Evolutionary conservation across 2,329 filamentous ascomycete genomes (phyloP).

Genomic region (Nakataea oryzae): DNA sequence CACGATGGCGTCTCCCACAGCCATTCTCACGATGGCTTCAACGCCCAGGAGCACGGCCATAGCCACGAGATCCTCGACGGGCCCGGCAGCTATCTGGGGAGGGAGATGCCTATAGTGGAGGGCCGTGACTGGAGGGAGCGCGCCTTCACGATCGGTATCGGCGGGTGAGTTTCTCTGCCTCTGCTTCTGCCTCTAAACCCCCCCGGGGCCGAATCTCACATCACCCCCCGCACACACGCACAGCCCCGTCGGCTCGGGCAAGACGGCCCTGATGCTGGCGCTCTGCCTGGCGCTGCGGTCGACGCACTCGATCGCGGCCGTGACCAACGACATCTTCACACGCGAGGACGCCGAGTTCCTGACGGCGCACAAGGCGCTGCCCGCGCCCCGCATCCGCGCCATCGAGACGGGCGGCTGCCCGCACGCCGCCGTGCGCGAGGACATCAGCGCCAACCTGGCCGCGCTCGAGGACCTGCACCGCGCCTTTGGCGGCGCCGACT

Average conservation of each 20-base stretch:
- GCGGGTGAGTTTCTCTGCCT: slow-evolving; percentile 54
- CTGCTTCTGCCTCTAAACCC: not conserved
- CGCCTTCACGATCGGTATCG: slow-evolving; percentile 95
- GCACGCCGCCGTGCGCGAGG: slow-evolving; percentile 93
- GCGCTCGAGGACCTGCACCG: slow-evolving; percentile 82
- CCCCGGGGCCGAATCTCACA: not conserved
- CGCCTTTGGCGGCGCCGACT: slow-evolving; percentile 64
- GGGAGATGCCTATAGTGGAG: slow-evolving; percentile 89
- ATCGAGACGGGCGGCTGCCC: slow-evolving; percentile 98
- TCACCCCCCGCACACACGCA: not conserved
- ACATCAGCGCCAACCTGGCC: slow-evolving; percentile 87
- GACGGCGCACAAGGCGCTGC: slow-evolving; percentile 73
- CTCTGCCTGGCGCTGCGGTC: slow-evolving; percentile 78
- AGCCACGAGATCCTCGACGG: slow-evolving; percentile 92
- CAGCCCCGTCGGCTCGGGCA: slow-evolving; percentile 91
- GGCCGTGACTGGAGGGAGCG: slow-evolving; percentile 80
- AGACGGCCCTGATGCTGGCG: slow-evolving; percentile 92
- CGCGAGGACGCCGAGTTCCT: slow-evolving; percentile 97
- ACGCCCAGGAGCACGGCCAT: slow-evolving; percentile 73
- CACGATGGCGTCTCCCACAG: slow-evolving; percentile 44
- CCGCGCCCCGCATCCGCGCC: slow-evolving; percentile 74
- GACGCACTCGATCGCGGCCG: slow-evolving; percentile 78
- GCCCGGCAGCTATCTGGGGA: slow-evolving; percentile 77
- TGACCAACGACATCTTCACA: slow-evolving; percentile 99
- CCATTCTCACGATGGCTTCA: slow-evolving; percentile 39